Base-by-base conservation (phyloP, 1,284 basidiomycete species). In the Lignosus rhinocerotis region DNA sequence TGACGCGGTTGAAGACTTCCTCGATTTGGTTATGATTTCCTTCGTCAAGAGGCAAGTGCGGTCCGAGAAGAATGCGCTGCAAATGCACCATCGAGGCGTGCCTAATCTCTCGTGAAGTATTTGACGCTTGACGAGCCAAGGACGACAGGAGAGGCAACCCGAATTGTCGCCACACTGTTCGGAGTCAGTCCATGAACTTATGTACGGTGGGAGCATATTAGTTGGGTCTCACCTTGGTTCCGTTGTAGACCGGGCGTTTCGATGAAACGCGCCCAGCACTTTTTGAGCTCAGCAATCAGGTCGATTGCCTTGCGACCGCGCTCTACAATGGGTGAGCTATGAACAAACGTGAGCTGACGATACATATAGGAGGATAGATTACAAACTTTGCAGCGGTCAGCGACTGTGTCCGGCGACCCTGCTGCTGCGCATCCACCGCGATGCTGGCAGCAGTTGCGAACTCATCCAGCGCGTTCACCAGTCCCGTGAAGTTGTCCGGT, bases 11-110 rank as follows among this genome's bases (percentile, higher is more conserved):
- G 78, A 99, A 98, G 30, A 98, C 84, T 59, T 92, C 88, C 58
- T 90, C 86, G 14, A 94, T 81, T 64, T 91, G 85, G 10, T 72
- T 74, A 42, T 86, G 82, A 60, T 87, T 78, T 9, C 78, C 73
- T 50, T 80, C 77, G 66, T 84, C 78, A 54, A 85, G 74, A 43
- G 88, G 72, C 44, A 94, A 75, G 56, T 92, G 86, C 8, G 91
- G 88, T 1, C 93, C 91, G 12, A 98, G 83, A 17, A 98, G 78
- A 21, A 94, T 83, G 16, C 96, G 88, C 70, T 98, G 96, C 9
- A 99, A 79, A 67, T 94, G 87, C 11, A 84, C 81, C 56, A 98
- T 86, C 6, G 97, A 89, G 44, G 80, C 81, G 67, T 96, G 92
- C 6, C 96, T 88, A 52, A 98, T 85, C 67, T 96, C 89, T 21